Evolutionary conservation across 768 basidiomycete genomes (phyloP).

Genomic region (Baorangia bicolor): DNA sequence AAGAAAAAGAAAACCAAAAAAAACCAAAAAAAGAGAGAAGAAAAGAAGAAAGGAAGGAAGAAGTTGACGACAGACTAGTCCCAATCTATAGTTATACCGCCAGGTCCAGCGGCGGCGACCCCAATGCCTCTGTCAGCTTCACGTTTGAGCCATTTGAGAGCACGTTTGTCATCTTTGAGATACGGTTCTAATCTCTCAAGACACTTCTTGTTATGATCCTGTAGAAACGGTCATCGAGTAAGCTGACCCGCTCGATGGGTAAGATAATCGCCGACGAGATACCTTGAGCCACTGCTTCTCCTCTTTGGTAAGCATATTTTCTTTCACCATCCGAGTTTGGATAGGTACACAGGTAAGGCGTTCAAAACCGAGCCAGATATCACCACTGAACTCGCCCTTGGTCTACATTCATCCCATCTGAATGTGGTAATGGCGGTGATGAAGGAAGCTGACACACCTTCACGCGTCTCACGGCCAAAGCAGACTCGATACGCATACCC

Average conservation of each 20-base stretch:
- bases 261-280: slow-evolving; percentile 20
- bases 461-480: slow-evolving; percentile 69
- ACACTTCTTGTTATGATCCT: slow-evolving; percentile 83
- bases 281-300: slow-evolving; percentile 88
- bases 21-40: not conserved
- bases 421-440: slow-evolving; percentile 1
- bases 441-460: slow-evolving; percentile 28
- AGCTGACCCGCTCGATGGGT: not conserved
- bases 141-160: slow-evolving; percentile 75
- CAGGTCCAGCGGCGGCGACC: slow-evolving; percentile 59
- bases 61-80: slow-evolving; percentile 38
- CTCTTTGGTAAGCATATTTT: slow-evolving; percentile 76
- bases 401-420: slow-evolving; percentile 45
- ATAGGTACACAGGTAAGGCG: slow-evolving; percentile 94
- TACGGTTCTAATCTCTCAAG: slow-evolving; percentile 60
- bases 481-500: slow-evolving; percentile 93
- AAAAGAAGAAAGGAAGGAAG: not conserved
- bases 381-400: slow-evolving; percentile 65
- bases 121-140: slow-evolving; percentile 78
- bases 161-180: slow-evolving; percentile 76
- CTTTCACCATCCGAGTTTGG: slow-evolving; percentile 86
- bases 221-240: slow-evolving; percentile 12
- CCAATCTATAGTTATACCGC: slow-evolving; percentile 79
- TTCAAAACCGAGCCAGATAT: slow-evolving; percentile 87
- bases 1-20: not conserved